Base-by-base conservation (phyloP, 2,329 filamentous ascomycete species). In the Talaromyces sp. region DNA sequence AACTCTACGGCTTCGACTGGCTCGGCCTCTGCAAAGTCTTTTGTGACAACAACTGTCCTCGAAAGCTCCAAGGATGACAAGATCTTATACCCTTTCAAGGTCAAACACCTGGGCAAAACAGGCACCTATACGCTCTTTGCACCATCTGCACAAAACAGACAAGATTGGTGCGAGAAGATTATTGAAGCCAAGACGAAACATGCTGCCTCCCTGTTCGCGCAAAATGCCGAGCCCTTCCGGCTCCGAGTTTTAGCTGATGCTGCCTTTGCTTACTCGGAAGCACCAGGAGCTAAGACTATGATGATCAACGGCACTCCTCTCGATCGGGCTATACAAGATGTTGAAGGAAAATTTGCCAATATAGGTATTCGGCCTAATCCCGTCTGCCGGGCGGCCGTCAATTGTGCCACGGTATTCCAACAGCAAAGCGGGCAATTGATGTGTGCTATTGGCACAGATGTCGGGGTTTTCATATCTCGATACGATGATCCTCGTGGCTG, bases 201-300 rank as follows among this genome's bases (percentile, higher is more conserved):
- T 72, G 95, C 95, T 24, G 89, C 91, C 56, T 90, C 93, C 3
- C 80, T 98, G 5, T 90, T 90, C 74, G 87, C 90, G 4, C 95
- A 99, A 70, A 96, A 98, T 71, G 93, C 95, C 0, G 95, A 99
- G 73, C 95, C 95, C 0, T 99, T 99, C 83, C 85, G 91, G 56
- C 80, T 99, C 8, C 87, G 91, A 24, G 92, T 99, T 9, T 88
- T 99, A 72, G 93, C 95, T 0, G 95, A 99, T 71, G 89, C 90
- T 50, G 90, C 93, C 0, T 99, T 99, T 73, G 69, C 67, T 14
- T 75, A 75, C 62, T 71, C 72, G 6, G 74, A 76, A 59, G 82
- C 84, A 3, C 78, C 81, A 53, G 79, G 84, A 43, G 82, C 86
- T 13, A 88, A 84, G 72, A 85, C 86, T 60, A 89, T 96, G 21